Evolutionary conservation across 306 rosid species (phyloP).

Genomic region (Malus sylvestris): DNA sequence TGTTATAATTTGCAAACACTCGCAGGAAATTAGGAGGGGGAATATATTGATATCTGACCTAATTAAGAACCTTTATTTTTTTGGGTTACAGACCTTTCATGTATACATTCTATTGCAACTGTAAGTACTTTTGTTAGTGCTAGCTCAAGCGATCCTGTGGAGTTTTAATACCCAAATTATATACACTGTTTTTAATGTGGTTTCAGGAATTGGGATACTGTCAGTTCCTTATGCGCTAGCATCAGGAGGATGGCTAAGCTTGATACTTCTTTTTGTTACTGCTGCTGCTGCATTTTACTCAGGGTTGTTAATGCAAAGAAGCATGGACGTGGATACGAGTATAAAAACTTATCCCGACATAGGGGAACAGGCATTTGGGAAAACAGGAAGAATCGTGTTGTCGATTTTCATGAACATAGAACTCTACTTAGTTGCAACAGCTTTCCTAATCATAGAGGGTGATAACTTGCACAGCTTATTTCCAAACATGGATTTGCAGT

Average conservation of each 20-base stretch:
- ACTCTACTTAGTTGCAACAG: slow-evolving; percentile 49
- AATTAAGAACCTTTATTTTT: no score
- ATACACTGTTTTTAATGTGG: not conserved
- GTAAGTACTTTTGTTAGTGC: no score
- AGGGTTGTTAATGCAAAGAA: slow-evolving; percentile 42
- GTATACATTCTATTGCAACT: no score
- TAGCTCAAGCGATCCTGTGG: no score
- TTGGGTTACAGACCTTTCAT: no score
- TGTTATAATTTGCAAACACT: no score
- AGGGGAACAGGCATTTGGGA: slow-evolving; percentile 57
- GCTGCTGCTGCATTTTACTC: slow-evolving; percentile 37
- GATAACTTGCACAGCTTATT: slow-evolving; percentile 48
- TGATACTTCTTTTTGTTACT: slow-evolving; percentile 34
- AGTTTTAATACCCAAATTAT: not conserved
- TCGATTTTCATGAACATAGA: slow-evolving; percentile 40
- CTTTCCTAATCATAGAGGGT: slow-evolving; percentile 56
- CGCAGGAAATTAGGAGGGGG: no score
- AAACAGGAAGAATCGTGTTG: slow-evolving; percentile 33
- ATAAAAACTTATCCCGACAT: slow-evolving; percentile 52
- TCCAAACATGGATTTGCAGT: slow-evolving; percentile 19
- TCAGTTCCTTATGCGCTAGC: slow-evolving; percentile 67
- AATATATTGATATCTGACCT: no score
- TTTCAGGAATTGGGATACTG: slow-evolving; percentile 54
- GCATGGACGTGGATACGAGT: slow-evolving; percentile 39
- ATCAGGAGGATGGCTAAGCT: slow-evolving; percentile 65